Evolutionary conservation across 768 basidiomycete species (phyloP).

Genomic region (Dictyophora rubrovolvata): DNA sequence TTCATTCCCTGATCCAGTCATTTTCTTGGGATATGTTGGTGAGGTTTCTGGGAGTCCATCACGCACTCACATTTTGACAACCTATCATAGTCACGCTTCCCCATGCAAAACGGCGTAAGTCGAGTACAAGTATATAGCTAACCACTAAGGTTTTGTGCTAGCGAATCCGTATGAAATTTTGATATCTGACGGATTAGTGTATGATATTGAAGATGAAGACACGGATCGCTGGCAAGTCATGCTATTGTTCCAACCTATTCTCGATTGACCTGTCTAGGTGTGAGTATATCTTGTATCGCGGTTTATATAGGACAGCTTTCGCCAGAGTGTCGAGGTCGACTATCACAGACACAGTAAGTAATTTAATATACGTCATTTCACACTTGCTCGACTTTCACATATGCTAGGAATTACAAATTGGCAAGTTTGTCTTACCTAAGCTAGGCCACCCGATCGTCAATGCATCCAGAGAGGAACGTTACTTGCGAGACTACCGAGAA

Average conservation of each 20-base stretch:
- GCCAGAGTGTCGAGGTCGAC: slow-evolving; percentile 72
- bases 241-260: neutral
- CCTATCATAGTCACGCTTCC: slow-evolving; percentile 47
- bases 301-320: slow-evolving; percentile 69
- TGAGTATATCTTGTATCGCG: slow-evolving; percentile 84
- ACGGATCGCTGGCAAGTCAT: slow-evolving; percentile 51
- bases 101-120: slow-evolving; percentile 50
- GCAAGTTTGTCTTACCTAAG: slow-evolving; percentile 68
- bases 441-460: slow-evolving; percentile 44
- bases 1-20: slow-evolving; percentile 58
- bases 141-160: slow-evolving; percentile 17
- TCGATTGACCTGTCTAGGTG: slow-evolving; percentile 40
- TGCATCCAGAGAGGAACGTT: slow-evolving; percentile 51
- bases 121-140: neutral
- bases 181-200: slow-evolving; percentile 64
- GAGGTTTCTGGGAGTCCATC: neutral
- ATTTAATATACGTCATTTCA: neutral
- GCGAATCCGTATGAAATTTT: slow-evolving; percentile 70
- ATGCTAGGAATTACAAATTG: slow-evolving; percentile 65
- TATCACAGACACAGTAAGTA: slow-evolving; percentile 62
- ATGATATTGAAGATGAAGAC: slow-evolving; percentile 73
- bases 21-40: slow-evolving; percentile 70
- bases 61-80: neutral
- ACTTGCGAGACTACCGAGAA: slow-evolving; percentile 58
- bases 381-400: neutral